These are phyloP conservation scores for Turnera subulata DNA, from an alignment of 345 rosid genomes.

Conservation along the genomic window DNA sequence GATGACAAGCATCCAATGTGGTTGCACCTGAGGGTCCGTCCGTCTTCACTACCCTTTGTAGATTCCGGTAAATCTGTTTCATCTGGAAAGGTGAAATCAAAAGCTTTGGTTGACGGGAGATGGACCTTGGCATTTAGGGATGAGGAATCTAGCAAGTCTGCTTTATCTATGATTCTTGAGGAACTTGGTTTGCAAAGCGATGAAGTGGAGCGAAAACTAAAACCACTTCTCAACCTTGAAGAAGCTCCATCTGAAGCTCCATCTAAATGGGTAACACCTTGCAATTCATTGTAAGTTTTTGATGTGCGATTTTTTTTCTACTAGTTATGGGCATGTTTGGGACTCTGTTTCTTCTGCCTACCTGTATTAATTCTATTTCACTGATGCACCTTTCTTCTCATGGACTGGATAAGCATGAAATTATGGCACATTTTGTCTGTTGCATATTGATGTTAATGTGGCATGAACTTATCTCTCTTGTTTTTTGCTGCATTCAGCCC, in stretches of 20 bases:
- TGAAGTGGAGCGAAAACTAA: constrained; percentile 72
- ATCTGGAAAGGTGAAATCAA: constrained; percentile 43
- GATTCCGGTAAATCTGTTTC: constrained; percentile 50
- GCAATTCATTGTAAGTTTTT: constrained; percentile 15
- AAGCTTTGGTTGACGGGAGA: constrained; percentile 83
- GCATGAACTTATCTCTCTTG: no score
- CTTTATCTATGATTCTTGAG: constrained; percentile 55
- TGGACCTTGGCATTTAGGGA: constrained; percentile 91
- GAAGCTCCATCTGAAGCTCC: constrained; percentile 25
- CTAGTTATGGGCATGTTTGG: no score
- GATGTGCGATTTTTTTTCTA: no score
- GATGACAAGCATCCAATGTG: constrained; percentile 80
- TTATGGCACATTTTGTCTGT: no score
- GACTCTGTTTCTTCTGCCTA: no score
- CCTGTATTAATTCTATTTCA: no score
- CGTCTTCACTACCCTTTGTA: constrained; percentile 56
- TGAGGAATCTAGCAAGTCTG: constrained; percentile 69
- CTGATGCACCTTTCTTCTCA: no score
- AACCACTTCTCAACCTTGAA: constrained; percentile 57
- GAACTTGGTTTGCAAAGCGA: constrained; percentile 62
- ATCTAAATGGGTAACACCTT: constrained; percentile 12
- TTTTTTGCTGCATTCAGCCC: no score
- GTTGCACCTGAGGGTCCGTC: constrained; percentile 90
- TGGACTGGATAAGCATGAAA: no score
- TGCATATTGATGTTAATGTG: no score